Base-by-base conservation (phyloP, 2,329 filamentous ascomycete genomes). In the Diaporthe vaccinii region DNA sequence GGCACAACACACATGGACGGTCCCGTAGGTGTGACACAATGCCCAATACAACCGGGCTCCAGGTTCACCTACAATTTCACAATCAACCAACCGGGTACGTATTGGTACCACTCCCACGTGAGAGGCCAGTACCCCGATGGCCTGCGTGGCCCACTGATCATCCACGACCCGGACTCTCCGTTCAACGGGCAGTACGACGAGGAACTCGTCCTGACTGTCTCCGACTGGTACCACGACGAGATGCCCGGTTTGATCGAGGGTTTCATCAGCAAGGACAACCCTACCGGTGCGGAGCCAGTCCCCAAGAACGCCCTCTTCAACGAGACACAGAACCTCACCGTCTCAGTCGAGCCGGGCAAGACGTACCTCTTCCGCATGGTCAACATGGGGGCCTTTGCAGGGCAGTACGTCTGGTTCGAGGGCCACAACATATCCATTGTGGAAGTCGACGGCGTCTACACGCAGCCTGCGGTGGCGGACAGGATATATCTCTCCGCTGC, bases 81-180 rank as follows among this genome's bases (percentile, higher is more conserved):
- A 3, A 90, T 93, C 81, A 80, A 91, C 67, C 93, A 94, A 84
- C 88, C 92, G 0, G 94, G 93, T 39, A 94, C 93, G 1, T 95
- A 94, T 82, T 95, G 93, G 94, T 96, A 95, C 78, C 93, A 95
- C 81, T 93, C 91, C 6, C 93, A 95, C 80, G 87, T 88, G 31
- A 86, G 87, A 76, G 91, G 89, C 34, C 92, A 94, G 81, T 94
- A 94, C 77, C 92, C 93, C 2, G 93, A 95, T 81, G 93, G 93
- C 15, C 85, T 94, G 8, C 87, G 92, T 31, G 92, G 88, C 0
- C 88, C 92, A 1, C 83, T 94, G 44, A 89, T 94, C 72, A 85
- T 94, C 28, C 89, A 93, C 68, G 92, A 94, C 79, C 88, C 88
- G 1, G 81, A 89, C 0, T 85, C 86, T n/a, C 92, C 91, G 0